Base-by-base conservation (phyloP, 1,284 basidiomycete species). In the Ustilago trichophora region DNA sequence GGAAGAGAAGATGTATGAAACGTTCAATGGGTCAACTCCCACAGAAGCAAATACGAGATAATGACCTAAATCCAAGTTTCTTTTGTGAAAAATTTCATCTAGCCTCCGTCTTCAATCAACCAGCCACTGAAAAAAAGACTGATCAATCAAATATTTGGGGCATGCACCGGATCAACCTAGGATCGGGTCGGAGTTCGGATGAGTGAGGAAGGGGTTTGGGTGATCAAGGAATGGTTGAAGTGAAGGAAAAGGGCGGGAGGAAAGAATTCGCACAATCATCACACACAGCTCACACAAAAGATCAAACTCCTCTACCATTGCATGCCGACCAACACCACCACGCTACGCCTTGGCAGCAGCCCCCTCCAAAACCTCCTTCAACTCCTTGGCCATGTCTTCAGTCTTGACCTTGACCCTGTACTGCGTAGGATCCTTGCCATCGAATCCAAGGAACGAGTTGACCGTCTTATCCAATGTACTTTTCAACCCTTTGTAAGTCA, bases 71-170 rank as follows among this genome's bases (percentile, higher is more conserved):
- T 70, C 60, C 67, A 44, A 56, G 56, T 59, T 42, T 56, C 60
- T 25, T 44, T 32, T 27, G 34, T 27, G 22, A 8, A 31, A 18
- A 15, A 18, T 31, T 60, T 33, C 12, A 66, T 74, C 47, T 76
- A 53, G 74, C 74, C 74, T 40, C 69, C 73, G 44, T 52, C 72
- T 76, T 76, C 74, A 76, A 76, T 76, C 72, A 54, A 63, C 50
- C 54, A 72, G 72, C 69, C 74, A 76, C 65, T 33, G 51, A 35
- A 40, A 24, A 33, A 52, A 36, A 55, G 68, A 50, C 73, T 64
- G 58, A 41, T 48, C 72, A 65, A 76, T 74, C 74, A 76, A 76
- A 76, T 74, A 74, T 62, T 60, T 68, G 74, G 74, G 74, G 70
- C 62, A 38, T 37, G 25, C 11, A 8, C 7, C 8, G 13, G 21